A percentile compares a stretch with the other conserved stretches of the same genome.
phyloP scores from a whole-genome alignment of 2,329 filamentous ascomycete species.

The Tolypocladium capitatum region DNA sequence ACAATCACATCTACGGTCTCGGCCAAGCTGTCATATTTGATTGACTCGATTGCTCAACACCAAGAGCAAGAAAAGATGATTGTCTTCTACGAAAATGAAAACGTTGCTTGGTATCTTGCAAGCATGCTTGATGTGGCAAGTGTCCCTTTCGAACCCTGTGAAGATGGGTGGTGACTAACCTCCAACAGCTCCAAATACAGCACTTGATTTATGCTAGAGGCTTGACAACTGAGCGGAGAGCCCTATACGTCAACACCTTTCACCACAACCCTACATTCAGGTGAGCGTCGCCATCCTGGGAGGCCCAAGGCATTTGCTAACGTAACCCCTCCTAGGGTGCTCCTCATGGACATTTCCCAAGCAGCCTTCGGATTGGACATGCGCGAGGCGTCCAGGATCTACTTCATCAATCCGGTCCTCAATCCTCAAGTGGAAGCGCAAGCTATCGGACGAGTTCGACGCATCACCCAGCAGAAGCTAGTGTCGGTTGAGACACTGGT shows the following conservation, averaged over 20 bases:
- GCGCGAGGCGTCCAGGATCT: constrained; percentile 68
- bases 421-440: constrained; percentile 78
- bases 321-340: constrained; percentile 35
- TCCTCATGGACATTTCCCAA: constrained; percentile 84
- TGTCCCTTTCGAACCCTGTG: constrained; percentile 1
- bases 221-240: constrained; percentile 46
- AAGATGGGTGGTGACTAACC: constrained; percentile 3
- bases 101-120: constrained; percentile 74
- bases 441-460: constrained; percentile 77
- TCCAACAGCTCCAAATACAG: constrained; percentile 36
- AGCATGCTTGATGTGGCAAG: constrained; percentile 62
- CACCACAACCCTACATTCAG: constrained; percentile 53
- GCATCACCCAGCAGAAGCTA: constrained; percentile 68
- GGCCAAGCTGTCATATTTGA: constrained; percentile 73
- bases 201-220: constrained; percentile 56
- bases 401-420: constrained; percentile 80
- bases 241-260: constrained; percentile 68
- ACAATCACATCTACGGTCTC: constrained; percentile 68
- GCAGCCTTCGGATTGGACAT: constrained; percentile 83
- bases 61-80: constrained; percentile 71
- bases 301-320: not conserved
- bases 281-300: constrained; percentile 10
- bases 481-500: constrained; percentile 83
- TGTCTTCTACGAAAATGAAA: constrained; percentile 83
- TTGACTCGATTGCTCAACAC: constrained; percentile 57